Evolutionary conservation across 2,329 filamentous ascomycete genomes (phyloP).

Genomic region (Coniochaeta sp.): DNA sequence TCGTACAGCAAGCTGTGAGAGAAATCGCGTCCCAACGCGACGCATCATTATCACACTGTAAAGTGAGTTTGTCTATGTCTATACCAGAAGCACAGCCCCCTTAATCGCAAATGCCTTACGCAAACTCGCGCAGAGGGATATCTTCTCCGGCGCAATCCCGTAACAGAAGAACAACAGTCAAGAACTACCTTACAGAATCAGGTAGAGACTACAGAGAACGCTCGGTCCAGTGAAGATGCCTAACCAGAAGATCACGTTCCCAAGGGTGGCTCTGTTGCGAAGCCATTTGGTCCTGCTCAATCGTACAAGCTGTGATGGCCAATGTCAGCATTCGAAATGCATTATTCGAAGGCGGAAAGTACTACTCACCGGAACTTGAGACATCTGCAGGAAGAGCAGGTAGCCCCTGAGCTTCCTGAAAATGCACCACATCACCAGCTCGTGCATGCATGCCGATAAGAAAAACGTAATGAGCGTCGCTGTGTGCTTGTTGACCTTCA

Average conservation of each 20-base stretch:
- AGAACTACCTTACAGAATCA: constrained; percentile 53
- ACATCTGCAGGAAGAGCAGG: constrained; percentile 65
- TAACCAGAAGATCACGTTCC: constrained; percentile 72
- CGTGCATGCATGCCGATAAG: constrained; percentile 63
- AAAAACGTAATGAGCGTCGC: constrained; percentile 73
- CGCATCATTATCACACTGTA: too few species aligned
- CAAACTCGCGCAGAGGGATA: too few species aligned
- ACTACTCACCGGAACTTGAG: constrained; percentile 58
- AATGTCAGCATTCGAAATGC: constrained; percentile 5
- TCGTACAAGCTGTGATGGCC: constrained; percentile 43
- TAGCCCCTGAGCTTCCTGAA: constrained; percentile 74
- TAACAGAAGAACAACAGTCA: too few species aligned
- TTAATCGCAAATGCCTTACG: too few species aligned
- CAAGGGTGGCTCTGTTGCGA: constrained; percentile 53
- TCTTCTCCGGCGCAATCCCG: too few species aligned
- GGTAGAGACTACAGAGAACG: constrained; percentile 53
- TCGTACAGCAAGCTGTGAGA: too few species aligned
- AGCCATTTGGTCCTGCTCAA: constrained; percentile 62
- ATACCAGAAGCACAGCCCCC: too few species aligned
- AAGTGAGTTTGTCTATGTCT: too few species aligned
- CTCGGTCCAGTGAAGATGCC: constrained; percentile 73
- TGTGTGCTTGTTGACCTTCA: constrained; percentile 61
- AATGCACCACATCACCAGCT: constrained; percentile 73
- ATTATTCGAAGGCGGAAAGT: not conserved
- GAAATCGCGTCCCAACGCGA: too few species aligned